phyloP scores from a whole-genome alignment of 2,329 filamentous ascomycete genomes.

The Rhinocladiella mackenziei region DNA sequence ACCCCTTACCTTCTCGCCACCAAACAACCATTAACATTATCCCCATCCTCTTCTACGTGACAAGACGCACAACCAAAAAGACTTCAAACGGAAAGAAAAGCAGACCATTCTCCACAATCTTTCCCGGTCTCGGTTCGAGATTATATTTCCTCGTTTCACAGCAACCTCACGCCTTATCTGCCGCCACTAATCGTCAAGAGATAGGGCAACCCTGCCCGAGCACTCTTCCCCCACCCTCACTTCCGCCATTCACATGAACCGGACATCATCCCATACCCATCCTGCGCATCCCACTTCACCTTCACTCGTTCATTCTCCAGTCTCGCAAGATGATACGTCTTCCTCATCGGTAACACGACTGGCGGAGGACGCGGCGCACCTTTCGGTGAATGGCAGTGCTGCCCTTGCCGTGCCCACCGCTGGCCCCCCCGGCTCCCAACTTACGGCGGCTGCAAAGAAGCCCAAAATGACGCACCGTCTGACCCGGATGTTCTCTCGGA shows the following conservation, averaged over 20 bases:
- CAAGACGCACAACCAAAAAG: background rate
- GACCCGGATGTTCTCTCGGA: slow-evolving; percentile 45
- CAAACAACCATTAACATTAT: background rate
- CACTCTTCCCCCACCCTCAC: slow-evolving; percentile 9
- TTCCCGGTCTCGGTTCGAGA: background rate
- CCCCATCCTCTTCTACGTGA: slow-evolving; percentile 1
- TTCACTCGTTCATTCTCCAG: slow-evolving; percentile 14
- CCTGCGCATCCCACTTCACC: slow-evolving; percentile 11
- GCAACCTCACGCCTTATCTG: slow-evolving; percentile 21
- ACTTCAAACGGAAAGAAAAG: slow-evolving; percentile 5
- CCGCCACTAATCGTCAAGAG: slow-evolving; percentile 23
- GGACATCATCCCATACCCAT: slow-evolving; percentile 15
- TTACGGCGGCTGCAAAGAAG: slow-evolving; percentile 30
- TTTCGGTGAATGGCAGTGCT: slow-evolving; percentile 39
- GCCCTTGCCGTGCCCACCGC: slow-evolving; percentile 32
- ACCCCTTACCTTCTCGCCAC: slow-evolving; percentile 4
- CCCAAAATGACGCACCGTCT: slow-evolving; percentile 44
- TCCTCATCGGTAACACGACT: slow-evolving; percentile 43
- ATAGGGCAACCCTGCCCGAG: slow-evolving; percentile 22
- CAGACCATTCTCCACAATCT: slow-evolving; percentile 1
- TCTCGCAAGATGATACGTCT: slow-evolving; percentile 20
- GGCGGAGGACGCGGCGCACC: slow-evolving; percentile 41
- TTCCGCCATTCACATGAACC: slow-evolving; percentile 26
- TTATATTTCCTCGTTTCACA: slow-evolving; percentile 8
- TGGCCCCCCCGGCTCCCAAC: slow-evolving; percentile 13